These are phyloP conservation scores for Coprinopsis sp. DNA, from an alignment of 768 basidiomycete genomes.

Conservation along the genomic window DNA sequence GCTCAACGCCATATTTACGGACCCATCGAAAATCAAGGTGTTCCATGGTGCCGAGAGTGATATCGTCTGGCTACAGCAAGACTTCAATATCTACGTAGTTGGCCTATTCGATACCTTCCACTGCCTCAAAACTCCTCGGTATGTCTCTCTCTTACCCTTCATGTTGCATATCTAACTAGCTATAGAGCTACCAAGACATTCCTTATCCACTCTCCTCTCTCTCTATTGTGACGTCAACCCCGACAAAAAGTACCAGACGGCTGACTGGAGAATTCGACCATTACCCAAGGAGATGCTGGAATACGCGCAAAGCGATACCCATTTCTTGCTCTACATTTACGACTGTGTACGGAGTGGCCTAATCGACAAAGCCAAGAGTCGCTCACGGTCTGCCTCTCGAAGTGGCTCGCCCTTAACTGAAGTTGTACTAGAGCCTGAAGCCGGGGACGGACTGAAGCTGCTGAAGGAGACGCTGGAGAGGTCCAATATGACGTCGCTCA, in stretches of 20 bases:
- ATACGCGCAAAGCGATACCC: conserved; percentile 95
- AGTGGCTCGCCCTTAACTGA: conserved; percentile 4
- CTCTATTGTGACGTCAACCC: conserved; percentile 87
- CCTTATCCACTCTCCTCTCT: conserved; percentile 77
- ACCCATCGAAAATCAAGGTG: conserved; percentile 85
- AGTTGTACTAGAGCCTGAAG: neutral
- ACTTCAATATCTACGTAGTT: conserved; percentile 91
- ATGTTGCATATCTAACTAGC: conserved; percentile 4
- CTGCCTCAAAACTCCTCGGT: conserved; percentile 84
- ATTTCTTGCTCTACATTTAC: conserved; percentile 90
- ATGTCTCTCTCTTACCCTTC: conserved; percentile 1
- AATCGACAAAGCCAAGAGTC: conserved; percentile 59
- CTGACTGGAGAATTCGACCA: conserved; percentile 95
- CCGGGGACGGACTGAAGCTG: conserved; percentile 31
- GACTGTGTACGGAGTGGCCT: conserved; percentile 87
- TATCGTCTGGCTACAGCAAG: conserved; percentile 93
- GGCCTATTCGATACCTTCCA: conserved; percentile 98
- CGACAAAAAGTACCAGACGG: conserved; percentile 94
- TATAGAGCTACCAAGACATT: conserved; percentile 77
- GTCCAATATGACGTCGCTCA: conserved; percentile 73
- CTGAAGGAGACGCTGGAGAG: conserved; percentile 63
- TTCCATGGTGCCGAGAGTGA: conserved; percentile 95
- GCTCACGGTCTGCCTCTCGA: conserved; percentile 8
- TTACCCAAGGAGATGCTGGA: conserved; percentile 83
- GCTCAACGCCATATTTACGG: conserved; percentile 79